Conservation (phyloP, 805 yeast genomes). For the Myxozyma monticola region DNA sequence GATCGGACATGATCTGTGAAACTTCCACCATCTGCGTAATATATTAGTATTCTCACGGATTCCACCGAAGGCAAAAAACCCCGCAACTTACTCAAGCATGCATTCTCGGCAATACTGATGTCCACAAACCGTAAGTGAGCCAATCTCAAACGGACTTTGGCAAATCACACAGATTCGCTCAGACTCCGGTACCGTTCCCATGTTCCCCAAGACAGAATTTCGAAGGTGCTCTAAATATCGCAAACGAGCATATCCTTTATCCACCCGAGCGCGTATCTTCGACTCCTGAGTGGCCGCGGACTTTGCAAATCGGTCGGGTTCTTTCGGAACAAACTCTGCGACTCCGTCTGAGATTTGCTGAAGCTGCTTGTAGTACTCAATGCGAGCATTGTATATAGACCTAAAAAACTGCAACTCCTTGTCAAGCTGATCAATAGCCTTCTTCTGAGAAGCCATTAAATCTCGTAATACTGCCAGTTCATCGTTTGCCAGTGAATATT, state of each 20-base stretch:
- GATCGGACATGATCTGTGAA: slow-evolving; percentile 68
- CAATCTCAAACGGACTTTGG: slow-evolving; percentile 64
- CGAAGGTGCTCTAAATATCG: slow-evolving; percentile 52
- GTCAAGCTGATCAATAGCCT: slow-evolving; percentile 44
- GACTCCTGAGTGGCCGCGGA: slow-evolving; percentile 31
- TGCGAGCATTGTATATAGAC: slow-evolving; percentile 71
- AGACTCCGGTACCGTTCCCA: slow-evolving; percentile 39
- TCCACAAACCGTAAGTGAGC: slow-evolving; percentile 86
- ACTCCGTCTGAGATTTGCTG: slow-evolving; percentile 87
- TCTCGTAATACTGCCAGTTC: slow-evolving; percentile 13
- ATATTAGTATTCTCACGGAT: background rate
- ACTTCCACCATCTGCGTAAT: slow-evolving; percentile 55
- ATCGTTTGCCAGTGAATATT: slow-evolving; percentile 7
- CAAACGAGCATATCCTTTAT: slow-evolving; percentile 43
- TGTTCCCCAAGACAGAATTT: slow-evolving; percentile 28
- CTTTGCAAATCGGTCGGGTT: slow-evolving; percentile 32
- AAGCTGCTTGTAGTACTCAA: slow-evolving; percentile 78
- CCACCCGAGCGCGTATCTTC: slow-evolving; percentile 24
- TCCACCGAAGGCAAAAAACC: background rate
- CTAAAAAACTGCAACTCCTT: slow-evolving; percentile 55
- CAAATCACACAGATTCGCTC: slow-evolving; percentile 75
- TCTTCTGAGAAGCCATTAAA: slow-evolving; percentile 43
- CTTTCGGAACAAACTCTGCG: slow-evolving; percentile 46
- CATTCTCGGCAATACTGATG: slow-evolving; percentile 88
- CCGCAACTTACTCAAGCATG: slow-evolving; percentile 47